Percentiles rank a stretch among this genome's conserved stretches.
Conservation (phyloP, 768 basidiomycete genomes). For the Lyophyllum shimeji region DNA sequence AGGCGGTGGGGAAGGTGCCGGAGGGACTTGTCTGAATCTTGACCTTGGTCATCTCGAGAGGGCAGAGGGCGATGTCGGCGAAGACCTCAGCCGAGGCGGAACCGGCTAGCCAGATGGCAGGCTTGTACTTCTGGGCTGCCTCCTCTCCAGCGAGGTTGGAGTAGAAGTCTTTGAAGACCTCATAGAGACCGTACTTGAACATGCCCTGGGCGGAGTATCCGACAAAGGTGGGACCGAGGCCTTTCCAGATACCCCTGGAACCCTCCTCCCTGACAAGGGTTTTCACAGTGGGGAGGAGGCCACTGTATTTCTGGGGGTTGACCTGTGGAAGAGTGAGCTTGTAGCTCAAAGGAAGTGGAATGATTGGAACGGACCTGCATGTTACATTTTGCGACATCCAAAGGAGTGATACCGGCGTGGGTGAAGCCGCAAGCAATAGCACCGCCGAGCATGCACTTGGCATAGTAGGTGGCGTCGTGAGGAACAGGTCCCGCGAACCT, state of each 20-base stretch:
- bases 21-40: slow-evolving; percentile 79
- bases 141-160: slow-evolving; percentile 90
- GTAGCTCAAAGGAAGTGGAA: background rate
- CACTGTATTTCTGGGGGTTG: slow-evolving; percentile 72
- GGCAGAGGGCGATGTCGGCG: slow-evolving; percentile 95
- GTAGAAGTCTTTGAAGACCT: slow-evolving; percentile 93
- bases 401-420: slow-evolving; percentile 84
- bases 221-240: slow-evolving; percentile 88
- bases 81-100: slow-evolving; percentile 95
- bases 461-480: slow-evolving; percentile 74
- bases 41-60: slow-evolving; percentile 92
- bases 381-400: slow-evolving; percentile 90
- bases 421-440: slow-evolving; percentile 84
- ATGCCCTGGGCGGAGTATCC: slow-evolving; percentile 96
- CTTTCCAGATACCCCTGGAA: slow-evolving; percentile 87
- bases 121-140: slow-evolving; percentile 76
- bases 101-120: slow-evolving; percentile 89
- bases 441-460: slow-evolving; percentile 89
- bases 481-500: slow-evolving; percentile 73
- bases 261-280: slow-evolving; percentile 81
- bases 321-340: slow-evolving; percentile 46
- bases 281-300: slow-evolving; percentile 59
- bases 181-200: slow-evolving; percentile 99
- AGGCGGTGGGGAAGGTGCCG: slow-evolving; percentile 78
- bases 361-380: slow-evolving; percentile 70